Conservation (phyloP, 345 rosid genomes). For the Salix purpurea region DNA sequence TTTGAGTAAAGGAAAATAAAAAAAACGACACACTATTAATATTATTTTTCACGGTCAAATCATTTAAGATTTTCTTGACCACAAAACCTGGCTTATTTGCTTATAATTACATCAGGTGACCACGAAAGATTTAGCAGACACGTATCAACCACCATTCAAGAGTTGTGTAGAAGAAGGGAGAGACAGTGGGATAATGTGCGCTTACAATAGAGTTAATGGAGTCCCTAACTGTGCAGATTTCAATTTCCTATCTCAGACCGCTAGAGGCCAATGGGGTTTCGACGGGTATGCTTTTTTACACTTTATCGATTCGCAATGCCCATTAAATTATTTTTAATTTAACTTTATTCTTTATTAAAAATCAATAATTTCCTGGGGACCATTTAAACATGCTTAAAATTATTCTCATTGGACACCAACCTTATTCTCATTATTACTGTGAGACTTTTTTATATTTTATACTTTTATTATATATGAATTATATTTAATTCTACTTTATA, state of each 20-base stretch:
- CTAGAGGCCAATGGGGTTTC: slow-evolving; percentile 66
- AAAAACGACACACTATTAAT: too few relatives aligned
- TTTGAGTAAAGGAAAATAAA: too few relatives aligned
- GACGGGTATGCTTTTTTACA: slow-evolving; percentile 41
- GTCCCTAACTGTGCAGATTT: slow-evolving; percentile 29
- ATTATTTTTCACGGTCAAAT: not conserved
- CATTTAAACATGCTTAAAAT: too few relatives aligned
- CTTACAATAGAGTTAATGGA: slow-evolving; percentile 31
- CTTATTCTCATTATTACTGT: too few relatives aligned
- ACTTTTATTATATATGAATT: too few relatives aligned
- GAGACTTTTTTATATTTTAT: too few relatives aligned
- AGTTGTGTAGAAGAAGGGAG: slow-evolving; percentile 25
- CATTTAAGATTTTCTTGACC: not conserved
- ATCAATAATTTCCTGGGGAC: too few relatives aligned
- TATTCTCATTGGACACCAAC: too few relatives aligned
- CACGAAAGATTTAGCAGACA: slow-evolving; percentile 29
- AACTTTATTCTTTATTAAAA: too few relatives aligned
- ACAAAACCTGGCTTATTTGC: not conserved
- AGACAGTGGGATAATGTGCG: slow-evolving; percentile 30
- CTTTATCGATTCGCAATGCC: not conserved
- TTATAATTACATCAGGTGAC: slow-evolving; percentile 11
- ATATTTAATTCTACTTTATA: too few relatives aligned
- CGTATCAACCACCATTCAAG: slow-evolving; percentile 32
- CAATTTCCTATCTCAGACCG: slow-evolving; percentile 25
- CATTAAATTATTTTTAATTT: not conserved